Percentiles rank a stretch among this genome's conserved stretches.
Evolutionary conservation across 331 rosid species (phyloP).

Genomic region (Rosa hybrid): DNA sequence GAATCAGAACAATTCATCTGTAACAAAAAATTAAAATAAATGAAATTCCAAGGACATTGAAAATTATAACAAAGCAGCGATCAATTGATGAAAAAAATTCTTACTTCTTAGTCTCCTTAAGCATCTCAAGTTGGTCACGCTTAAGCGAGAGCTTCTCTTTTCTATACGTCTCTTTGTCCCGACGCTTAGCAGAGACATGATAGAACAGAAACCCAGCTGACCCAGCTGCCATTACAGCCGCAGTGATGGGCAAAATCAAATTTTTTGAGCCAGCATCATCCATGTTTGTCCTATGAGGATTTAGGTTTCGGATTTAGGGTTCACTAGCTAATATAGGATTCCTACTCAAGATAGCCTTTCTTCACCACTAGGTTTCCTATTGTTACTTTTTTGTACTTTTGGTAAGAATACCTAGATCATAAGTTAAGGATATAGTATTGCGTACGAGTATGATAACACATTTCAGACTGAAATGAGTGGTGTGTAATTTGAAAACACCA

Average conservation of each 20-base stretch:
- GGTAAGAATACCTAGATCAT: not conserved
- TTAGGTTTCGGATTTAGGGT: no score
- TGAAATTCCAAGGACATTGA: not conserved
- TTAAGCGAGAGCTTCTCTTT: not conserved
- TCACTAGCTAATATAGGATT: no score
- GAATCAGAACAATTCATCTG: not conserved
- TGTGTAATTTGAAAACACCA: no score
- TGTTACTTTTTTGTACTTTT: no score
- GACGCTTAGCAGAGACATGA: not conserved
- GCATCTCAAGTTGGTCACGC: not conserved
- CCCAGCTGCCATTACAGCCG: not conserved
- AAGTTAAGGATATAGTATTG: not conserved
- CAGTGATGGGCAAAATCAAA: not conserved
- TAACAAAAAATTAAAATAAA: not conserved
- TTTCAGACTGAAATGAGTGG: no score
- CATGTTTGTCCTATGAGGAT: not conserved
- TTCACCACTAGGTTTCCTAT: no score
- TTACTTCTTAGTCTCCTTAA: not conserved
- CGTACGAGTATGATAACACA: not conserved
- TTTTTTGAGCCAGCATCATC: not conserved
- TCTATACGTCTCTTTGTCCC: not conserved
- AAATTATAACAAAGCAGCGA: not conserved
- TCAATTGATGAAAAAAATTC: not conserved
- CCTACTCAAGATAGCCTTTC: no score
- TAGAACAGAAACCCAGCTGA: not conserved